Evolutionary conservation across 2,329 filamentous ascomycete genomes (phyloP).

Genomic region (Phialemoniopsis sp.): DNA sequence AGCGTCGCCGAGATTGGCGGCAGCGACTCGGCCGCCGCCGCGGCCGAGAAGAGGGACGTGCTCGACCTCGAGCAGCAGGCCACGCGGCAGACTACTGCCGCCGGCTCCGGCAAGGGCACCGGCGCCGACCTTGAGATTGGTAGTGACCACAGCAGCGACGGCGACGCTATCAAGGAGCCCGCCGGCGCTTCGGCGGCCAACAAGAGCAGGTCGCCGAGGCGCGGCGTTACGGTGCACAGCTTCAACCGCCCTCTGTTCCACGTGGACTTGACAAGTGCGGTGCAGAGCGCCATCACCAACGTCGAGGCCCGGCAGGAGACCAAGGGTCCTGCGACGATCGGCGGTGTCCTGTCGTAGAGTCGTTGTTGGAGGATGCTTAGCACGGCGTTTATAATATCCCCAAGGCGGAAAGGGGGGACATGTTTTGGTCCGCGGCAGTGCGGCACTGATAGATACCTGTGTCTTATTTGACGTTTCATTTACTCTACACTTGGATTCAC

Average conservation of each 20-base stretch:
- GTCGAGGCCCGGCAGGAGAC: constrained; percentile 51
- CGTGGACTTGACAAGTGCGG: constrained; percentile 81
- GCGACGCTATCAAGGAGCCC: constrained; percentile 25
- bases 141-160: constrained; percentile 18
- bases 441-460: no score
- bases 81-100: constrained; percentile 5
- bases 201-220: not conserved
- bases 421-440: no score
- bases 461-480: no score
- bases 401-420: no score
- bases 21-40: constrained; percentile 61
- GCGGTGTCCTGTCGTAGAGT: no score
- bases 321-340: no score
- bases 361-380: no score
- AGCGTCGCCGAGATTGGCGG: constrained; percentile 82
- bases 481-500: no score
- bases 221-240: constrained; percentile 70
- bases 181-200: constrained; percentile 4
- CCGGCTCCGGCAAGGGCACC: constrained; percentile 6
- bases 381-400: no score
- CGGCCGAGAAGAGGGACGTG: constrained; percentile 55
- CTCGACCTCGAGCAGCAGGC: constrained; percentile 10
- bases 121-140: constrained; percentile 12
- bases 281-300: constrained; percentile 84
- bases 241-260: constrained; percentile 91